Conservation (phyloP, 148 eudicot genomes). For the Rhododendron molle region DNA sequence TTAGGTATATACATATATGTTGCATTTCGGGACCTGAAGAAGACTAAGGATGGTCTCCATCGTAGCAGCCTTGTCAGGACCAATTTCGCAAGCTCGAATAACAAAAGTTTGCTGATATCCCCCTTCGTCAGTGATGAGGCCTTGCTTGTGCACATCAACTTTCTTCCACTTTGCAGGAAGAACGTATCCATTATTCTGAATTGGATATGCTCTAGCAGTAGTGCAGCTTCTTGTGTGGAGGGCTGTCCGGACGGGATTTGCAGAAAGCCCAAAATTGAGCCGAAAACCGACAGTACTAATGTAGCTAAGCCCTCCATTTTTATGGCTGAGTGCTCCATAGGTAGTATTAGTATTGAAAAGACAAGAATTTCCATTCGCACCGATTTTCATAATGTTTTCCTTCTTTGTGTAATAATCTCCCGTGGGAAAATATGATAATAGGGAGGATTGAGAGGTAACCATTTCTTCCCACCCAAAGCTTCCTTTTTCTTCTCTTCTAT, state of each 20-base stretch:
- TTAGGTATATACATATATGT: no score
- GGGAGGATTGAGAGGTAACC: not conserved
- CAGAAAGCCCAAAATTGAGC: no score
- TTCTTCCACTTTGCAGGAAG: not conserved
- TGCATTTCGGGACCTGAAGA: not conserved
- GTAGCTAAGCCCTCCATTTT: not conserved
- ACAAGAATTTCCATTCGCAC: not conserved
- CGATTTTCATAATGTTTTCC: not conserved
- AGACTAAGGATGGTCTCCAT: not conserved
- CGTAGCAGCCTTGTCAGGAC: not conserved
- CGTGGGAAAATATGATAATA: not conserved
- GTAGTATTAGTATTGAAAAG: not conserved
- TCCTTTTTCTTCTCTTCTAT: no score
- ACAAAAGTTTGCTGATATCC: not conserved
- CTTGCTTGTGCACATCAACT: not conserved
- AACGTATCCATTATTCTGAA: not conserved
- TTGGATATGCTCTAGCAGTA: no score
- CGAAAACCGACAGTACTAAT: not conserved
- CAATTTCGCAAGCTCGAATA: not conserved
- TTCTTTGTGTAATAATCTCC: not conserved
- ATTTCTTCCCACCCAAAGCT: not conserved
- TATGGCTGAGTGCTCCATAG: not conserved
- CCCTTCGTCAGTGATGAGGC: not conserved
- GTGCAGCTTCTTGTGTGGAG: no score
- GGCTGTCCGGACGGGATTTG: no score